Evolutionary conservation across 2,329 filamentous ascomycete genomes (phyloP).

Genomic region (Aureobasidium sp.): DNA sequence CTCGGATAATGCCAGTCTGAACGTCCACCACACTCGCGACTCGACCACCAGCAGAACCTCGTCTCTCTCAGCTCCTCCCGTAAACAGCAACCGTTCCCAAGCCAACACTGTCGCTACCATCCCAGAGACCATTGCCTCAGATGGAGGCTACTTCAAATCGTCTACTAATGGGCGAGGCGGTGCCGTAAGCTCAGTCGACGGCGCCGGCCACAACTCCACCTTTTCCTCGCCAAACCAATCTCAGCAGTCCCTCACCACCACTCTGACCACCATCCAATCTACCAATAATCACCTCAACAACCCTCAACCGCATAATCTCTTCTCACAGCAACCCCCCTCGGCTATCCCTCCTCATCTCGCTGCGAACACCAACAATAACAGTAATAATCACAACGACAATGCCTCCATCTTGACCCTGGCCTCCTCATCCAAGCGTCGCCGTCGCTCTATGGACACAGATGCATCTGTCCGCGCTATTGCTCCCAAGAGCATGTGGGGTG

Average conservation of each 20-base stretch:
- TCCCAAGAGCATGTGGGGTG: constrained; percentile 83
- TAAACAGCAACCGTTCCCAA: constrained; percentile 71
- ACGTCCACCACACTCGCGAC: constrained; percentile 12
- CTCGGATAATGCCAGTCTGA: constrained; percentile 16
- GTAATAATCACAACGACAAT: constrained; percentile 74
- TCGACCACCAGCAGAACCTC: constrained; percentile 32
- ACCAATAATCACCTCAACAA: constrained; percentile 48
- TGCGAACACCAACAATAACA: constrained; percentile 44
- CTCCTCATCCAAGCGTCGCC: constrained; percentile 82
- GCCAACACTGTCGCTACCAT: constrained; percentile 89
- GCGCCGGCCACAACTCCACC: constrained; percentile 72
- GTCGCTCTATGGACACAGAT: constrained; percentile 86
- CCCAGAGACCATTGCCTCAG: constrained; percentile 77
- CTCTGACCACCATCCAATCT: constrained; percentile 87
- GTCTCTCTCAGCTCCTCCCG: constrained; percentile 11
- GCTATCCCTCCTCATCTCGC: constrained; percentile 17
- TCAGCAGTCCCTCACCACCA: constrained; percentile 83
- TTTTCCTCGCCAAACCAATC: constrained; percentile 88
- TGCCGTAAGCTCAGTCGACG: constrained; percentile 63
- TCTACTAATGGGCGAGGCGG: constrained; percentile 72
- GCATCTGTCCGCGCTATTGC: constrained; percentile 88
- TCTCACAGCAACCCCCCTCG: constrained; percentile 21
- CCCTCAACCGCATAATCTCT: constrained; percentile 30
- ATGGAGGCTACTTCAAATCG: constrained; percentile 81
- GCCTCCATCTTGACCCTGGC: constrained; percentile 88